Conservation (phyloP, 495 filamentous ascomycete species). For the Hypoxylon trugodes region DNA sequence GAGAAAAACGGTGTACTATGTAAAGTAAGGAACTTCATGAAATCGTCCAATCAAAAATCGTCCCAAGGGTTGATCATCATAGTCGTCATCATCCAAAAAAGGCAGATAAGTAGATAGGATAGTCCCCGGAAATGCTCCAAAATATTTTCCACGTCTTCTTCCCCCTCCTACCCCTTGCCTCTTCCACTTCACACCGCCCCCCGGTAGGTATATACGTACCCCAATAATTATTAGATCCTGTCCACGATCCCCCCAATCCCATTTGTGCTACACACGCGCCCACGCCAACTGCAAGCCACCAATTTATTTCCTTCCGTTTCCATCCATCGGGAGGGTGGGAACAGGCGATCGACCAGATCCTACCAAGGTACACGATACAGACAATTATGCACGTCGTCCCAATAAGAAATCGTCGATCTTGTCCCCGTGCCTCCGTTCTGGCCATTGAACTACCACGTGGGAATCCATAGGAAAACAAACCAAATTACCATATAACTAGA, state of each 20-base stretch:
- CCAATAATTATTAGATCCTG: slow-evolving; percentile 23
- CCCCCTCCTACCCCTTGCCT: background rate
- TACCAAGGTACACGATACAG: no score
- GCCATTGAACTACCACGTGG: slow-evolving; percentile 8
- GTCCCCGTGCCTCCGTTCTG: slow-evolving; percentile 3
- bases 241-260: slow-evolving; percentile 11
- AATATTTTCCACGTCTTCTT: background rate
- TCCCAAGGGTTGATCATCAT: slow-evolving; percentile 21
- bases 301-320: background rate
- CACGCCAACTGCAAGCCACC: no score
- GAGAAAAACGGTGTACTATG: no score
- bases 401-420: slow-evolving; percentile 8
- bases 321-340: background rate
- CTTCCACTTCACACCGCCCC: slow-evolving; percentile 21
- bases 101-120: background rate
- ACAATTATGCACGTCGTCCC: no score
- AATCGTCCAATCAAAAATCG: slow-evolving; percentile 33
- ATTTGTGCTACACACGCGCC: slow-evolving; percentile 15
- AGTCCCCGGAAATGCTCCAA: slow-evolving; percentile 9
- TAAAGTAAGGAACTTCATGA: slow-evolving; percentile 22
- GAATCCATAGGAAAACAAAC: slow-evolving; percentile 8
- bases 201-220: background rate
- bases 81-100: slow-evolving; percentile 30
- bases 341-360: slow-evolving; percentile 10
- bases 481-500: no score